Base-by-base conservation (phyloP, 1,284 basidiomycete species). In the Cryptococcus sp. region DNA sequence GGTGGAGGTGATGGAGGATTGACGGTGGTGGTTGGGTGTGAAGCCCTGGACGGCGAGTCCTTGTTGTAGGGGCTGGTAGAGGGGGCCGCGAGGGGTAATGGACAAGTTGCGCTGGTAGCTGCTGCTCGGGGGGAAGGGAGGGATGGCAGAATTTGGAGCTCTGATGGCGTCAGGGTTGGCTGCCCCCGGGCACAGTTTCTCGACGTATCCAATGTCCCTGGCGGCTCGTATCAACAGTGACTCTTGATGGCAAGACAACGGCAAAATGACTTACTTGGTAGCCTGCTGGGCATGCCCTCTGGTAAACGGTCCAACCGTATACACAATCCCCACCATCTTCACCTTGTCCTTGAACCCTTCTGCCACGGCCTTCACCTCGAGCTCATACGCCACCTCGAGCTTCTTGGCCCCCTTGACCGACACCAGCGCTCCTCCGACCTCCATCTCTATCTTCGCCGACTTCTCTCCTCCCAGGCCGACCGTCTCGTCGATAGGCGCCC, bases 351-450 rank as follows among this genome's bases (percentile, higher is more conserved):
- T 84, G 5, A 82, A 82, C 20, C 60, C 63, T 24, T 85, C 87
- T 76, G 89, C 82, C 45, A 88, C 79, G 3, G 89, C 89, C 72
- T 85, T 88, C 53, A 91, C 85, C 40, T 80, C 80, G 45, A 92
- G 79, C 48, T 84, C 80, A 73, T 92, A 92, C 1, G 83, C 86
- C 52, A 93, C 85, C 70, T 90, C 87, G 55, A 93, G 87, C 65
- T 88, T 84, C 61, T 87, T 80, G 8, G 88, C 90, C 16, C 86
- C 82, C 52, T 84, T 87, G 59, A 91, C 79, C 2, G 88, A 87
- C 16, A 87, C 85, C 18, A 86, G 86, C 5, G 85, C 87, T 64
- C 88, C 87, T 28, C 84, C 83, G 9, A 81, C 78, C 0, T 87
- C 85, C 44, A 92, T 81, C 11, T 80, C 81, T 28, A 92, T 77